phyloP scores from a whole-genome alignment of 2,329 filamentous ascomycete genomes.

The Phialophora verrucosa region DNA sequence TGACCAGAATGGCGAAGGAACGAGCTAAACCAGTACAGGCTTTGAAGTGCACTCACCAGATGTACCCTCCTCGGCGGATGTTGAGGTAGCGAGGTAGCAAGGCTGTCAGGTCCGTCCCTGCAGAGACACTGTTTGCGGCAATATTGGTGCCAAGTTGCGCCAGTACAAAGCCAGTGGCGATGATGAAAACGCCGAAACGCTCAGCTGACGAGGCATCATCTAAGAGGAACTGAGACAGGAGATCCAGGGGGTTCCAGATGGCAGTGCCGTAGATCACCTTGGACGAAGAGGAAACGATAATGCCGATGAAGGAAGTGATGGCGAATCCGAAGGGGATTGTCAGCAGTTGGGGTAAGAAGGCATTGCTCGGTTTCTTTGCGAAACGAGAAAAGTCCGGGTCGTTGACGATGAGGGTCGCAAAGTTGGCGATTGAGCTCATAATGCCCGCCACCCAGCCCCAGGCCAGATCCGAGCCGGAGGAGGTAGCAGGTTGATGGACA shows the following conservation, averaged over 20 bases:
- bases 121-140: conserved; percentile 57
- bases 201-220: conserved; percentile 44
- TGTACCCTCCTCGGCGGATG: conserved; percentile 60
- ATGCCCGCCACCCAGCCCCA: conserved; percentile 86
- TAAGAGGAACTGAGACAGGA: conserved; percentile 48
- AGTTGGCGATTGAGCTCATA: conserved; percentile 90
- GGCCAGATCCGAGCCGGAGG: conserved; percentile 70
- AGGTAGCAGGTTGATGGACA: conserved; percentile 68
- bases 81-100: conserved; percentile 61
- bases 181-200: conserved; percentile 56
- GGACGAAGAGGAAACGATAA: conserved; percentile 45
- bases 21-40: not conserved
- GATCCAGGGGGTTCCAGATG: conserved; percentile 53
- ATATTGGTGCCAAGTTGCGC: conserved; percentile 55
- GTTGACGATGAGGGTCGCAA: conserved; percentile 81
- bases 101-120: conserved; percentile 62
- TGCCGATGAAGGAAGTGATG: conserved; percentile 45
- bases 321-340: conserved; percentile 37
- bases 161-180: conserved; percentile 52
- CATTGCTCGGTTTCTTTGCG: conserved; percentile 44
- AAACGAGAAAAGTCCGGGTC: conserved; percentile 73
- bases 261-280: conserved; percentile 46
- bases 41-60: conserved; percentile 39
- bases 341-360: conserved; percentile 39
- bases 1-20: not conserved